Evolutionary conservation across 306 rosid genomes (phyloP), one percentile per base, ranked within the genome.

Genomic region (Cucurbita ficifolia): DNA sequence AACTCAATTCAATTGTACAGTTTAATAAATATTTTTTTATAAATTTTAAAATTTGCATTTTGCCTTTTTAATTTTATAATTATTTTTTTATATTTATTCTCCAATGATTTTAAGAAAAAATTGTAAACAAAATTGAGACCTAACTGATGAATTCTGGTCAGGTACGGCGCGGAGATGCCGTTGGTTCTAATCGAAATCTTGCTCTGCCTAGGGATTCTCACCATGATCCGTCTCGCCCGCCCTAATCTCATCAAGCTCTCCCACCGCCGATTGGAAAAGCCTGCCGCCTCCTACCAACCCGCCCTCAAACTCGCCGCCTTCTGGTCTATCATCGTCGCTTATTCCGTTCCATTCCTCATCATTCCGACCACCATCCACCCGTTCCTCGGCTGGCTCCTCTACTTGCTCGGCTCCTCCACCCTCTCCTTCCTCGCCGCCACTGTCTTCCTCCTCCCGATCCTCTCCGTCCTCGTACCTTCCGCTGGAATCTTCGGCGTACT

Each of bases 321-420:
- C 39, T 84, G 95, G 92, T 87, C 89, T 52, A 90, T 92, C 10
- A 77, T 92, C 39, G 90, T 91, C 35, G 88, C 96, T 4, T 92
- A 92, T 52, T 35, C 74, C 1, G 75, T 86, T 60, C 98, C 98
- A 3, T 83, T 88, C 82, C 70, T 90, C 62, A 70, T 85, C 29
- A 83, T 92, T 55, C 98, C 98, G 79, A 88, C 77, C 65, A 92
- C 98, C 0, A 49, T 88, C 79, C 98, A 92, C 79, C 98, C 98
- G n/a, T 13, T 90, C 12, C 8, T 90, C 10, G 98, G 96, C 39
- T 92, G 98, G 98, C 48, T 79, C 45, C 83, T 92, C 4, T 92
- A 87, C 74, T 81, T 92, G 63, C 83, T 92, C 1, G 91, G 96
- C 50, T 45, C 87, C 0, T 79, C 87, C n/a, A 79, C 96, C 4